A percentile compares a stretch with the other conserved stretches of the same genome.
phyloP scores from a whole-genome alignment of 257 asterid species.

The Coffea eugenioides region DNA sequence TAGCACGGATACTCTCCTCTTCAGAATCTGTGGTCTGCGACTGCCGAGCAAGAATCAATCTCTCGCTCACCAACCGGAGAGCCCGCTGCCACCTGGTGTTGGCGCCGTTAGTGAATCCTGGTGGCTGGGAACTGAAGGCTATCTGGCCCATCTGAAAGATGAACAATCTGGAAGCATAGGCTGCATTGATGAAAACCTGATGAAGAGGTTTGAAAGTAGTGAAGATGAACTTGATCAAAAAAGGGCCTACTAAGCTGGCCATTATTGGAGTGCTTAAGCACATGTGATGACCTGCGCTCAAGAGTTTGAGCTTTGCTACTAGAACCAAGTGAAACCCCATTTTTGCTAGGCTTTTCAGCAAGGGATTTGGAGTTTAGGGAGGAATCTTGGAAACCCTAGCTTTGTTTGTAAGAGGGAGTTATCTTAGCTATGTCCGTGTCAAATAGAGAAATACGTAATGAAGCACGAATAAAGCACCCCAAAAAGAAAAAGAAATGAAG shows the following conservation, averaged over 20 bases:
- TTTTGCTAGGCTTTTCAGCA: neutral
- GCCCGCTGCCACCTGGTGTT: conserved; percentile 60
- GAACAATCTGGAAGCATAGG: conserved; percentile 38
- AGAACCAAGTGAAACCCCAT: conserved; percentile 43
- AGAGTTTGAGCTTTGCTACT: conserved; percentile 43
- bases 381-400: neutral
- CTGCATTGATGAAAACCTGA: conserved; percentile 27
- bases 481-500: too few relatives aligned
- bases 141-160: conserved; percentile 57
- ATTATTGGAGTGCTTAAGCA: conserved; percentile 29
- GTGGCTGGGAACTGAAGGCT: conserved; percentile 17
- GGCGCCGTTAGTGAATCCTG: conserved; percentile 1
- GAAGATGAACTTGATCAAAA: conserved; percentile 45
- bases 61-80: conserved; percentile 43
- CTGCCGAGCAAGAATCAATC: conserved; percentile 38
- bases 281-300: conserved; percentile 17
- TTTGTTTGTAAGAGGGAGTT: neutral
- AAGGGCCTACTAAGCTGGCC: conserved; percentile 47
- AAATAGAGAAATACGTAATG: neutral
- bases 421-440: neutral
- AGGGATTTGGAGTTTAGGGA: neutral
- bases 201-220: conserved; percentile 39
- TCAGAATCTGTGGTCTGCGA: conserved; percentile 26
- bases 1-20: conserved; percentile 51
- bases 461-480: neutral